Evolutionary conservation across 148 eudicot species (phyloP).

Genomic region (Fagopyrum homotropicum): DNA sequence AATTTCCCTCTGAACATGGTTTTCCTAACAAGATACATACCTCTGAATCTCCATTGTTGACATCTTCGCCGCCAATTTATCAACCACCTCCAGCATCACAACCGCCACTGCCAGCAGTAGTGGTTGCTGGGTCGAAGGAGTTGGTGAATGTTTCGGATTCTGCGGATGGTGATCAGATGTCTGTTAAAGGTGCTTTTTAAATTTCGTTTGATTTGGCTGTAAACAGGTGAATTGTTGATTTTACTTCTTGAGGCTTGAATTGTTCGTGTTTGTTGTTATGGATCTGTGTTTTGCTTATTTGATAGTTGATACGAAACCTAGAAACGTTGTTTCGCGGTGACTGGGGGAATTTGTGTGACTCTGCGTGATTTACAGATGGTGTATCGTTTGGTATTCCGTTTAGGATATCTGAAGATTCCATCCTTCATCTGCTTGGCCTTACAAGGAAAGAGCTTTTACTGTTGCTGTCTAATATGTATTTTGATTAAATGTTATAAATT

Average conservation of each 20-base stretch:
- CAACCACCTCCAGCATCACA: not conserved
- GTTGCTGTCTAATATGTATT: not conserved
- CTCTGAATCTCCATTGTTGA: not conserved
- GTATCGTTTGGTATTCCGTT: not conserved
- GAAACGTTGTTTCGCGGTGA: not conserved
- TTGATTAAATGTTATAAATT: slow-evolving; percentile 4
- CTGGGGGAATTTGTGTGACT: not conserved
- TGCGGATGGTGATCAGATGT: slow-evolving; percentile 1
- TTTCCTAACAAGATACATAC: not conserved
- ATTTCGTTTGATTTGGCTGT: not conserved
- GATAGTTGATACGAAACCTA: not conserved
- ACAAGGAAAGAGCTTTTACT: slow-evolving; percentile 3
- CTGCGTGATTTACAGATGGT: not conserved
- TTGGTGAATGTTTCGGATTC: not conserved
- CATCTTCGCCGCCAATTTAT: not conserved
- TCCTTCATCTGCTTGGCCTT: slow-evolving; percentile 4
- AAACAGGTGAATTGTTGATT: not conserved
- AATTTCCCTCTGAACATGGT: slow-evolving; percentile 16
- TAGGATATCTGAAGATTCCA: not conserved
- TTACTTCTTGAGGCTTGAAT: not conserved
- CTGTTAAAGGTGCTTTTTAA: not conserved
- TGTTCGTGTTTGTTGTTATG: not conserved
- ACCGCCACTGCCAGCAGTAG: not conserved
- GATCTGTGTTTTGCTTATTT: not conserved
- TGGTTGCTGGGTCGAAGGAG: not conserved